These are phyloP conservation scores for Backusella westeae DNA, from an alignment of 192 early-diverging fungal species.

Conservation along the genomic window DNA sequence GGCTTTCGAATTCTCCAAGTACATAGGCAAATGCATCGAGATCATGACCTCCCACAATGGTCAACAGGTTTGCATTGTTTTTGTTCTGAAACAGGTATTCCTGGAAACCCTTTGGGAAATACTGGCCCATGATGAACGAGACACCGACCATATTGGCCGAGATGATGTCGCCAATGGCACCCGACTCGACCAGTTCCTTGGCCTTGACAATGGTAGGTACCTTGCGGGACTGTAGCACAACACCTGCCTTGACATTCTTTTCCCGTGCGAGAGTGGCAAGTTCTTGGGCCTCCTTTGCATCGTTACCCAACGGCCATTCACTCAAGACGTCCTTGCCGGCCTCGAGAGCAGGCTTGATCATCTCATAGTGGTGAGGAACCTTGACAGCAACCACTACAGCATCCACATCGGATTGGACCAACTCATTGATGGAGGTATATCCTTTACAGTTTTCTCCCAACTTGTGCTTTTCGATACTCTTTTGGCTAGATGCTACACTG, in stretches of 20 bases:
- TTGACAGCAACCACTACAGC: neutral
- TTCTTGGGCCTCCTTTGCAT: neutral
- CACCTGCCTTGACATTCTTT: neutral
- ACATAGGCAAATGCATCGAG: neutral
- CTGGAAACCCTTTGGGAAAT: neutral
- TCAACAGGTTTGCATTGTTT: neutral
- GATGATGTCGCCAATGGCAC: neutral
- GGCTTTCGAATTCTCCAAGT: neutral
- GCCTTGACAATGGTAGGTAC: neutral
- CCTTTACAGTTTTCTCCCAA: neutral
- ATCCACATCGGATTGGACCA: neutral
- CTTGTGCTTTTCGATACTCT: neutral
- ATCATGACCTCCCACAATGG: neutral
- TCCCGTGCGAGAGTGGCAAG: neutral
- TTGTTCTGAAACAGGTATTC: neutral
- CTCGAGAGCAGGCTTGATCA: neutral
- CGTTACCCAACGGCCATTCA: neutral
- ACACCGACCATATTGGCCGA: neutral
- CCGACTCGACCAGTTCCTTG: neutral
- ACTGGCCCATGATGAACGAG: neutral
- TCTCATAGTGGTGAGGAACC: neutral
- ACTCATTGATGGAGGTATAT: neutral
- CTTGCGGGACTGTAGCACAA: neutral
- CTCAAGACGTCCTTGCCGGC: neutral
- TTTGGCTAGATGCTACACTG: neutral